Percentiles rank a stretch among this genome's conserved stretches.
Conservation (phyloP, 257 asterid species). For the Voacanga thouarsii region DNA sequence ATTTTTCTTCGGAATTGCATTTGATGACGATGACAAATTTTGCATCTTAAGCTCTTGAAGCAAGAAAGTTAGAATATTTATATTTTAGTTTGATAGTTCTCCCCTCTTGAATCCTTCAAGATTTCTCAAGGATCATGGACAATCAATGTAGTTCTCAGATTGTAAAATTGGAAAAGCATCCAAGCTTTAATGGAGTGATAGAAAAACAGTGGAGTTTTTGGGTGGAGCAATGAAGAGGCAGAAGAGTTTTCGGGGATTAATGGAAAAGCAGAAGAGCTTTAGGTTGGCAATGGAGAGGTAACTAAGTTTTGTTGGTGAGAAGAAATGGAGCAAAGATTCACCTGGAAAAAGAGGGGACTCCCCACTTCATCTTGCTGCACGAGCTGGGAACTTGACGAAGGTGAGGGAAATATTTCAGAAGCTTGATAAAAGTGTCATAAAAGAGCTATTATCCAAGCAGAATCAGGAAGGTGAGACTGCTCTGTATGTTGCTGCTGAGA, state of each 20-base stretch:
- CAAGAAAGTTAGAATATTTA: not conserved
- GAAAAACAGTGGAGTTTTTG: constrained; percentile 74
- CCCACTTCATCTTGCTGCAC: constrained; percentile 79
- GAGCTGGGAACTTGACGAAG: constrained; percentile 79
- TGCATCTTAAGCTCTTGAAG: constrained; percentile 19
- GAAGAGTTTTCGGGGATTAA: constrained; percentile 77
- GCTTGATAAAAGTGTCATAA: constrained; percentile 42
- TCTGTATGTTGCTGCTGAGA: constrained; percentile 80
- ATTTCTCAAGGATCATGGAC: constrained; percentile 22
- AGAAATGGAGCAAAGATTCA: constrained; percentile 71
- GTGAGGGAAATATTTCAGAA: constrained; percentile 69
- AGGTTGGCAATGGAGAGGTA: constrained; percentile 93
- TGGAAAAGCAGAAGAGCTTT: constrained; percentile 97
- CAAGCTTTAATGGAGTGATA: constrained; percentile 45
- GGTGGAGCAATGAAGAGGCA: constrained; percentile 68
- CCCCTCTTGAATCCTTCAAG: constrained; percentile 5
- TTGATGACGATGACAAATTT: constrained; percentile 32
- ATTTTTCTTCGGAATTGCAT: too few species aligned
- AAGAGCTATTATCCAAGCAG: constrained; percentile 64
- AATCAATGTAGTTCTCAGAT: constrained; percentile 18
- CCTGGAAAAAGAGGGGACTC: too few species aligned
- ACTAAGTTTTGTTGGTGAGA: constrained; percentile 76
- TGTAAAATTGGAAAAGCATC: constrained; percentile 60
- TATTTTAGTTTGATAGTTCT: constrained; percentile 1
- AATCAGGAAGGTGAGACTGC: constrained; percentile 97